A percentile compares a stretch with the other conserved stretches of the same genome.
Evolutionary conservation across 768 basidiomycete species (phyloP).

Genomic region (Pleurotus tuber-regium): DNA sequence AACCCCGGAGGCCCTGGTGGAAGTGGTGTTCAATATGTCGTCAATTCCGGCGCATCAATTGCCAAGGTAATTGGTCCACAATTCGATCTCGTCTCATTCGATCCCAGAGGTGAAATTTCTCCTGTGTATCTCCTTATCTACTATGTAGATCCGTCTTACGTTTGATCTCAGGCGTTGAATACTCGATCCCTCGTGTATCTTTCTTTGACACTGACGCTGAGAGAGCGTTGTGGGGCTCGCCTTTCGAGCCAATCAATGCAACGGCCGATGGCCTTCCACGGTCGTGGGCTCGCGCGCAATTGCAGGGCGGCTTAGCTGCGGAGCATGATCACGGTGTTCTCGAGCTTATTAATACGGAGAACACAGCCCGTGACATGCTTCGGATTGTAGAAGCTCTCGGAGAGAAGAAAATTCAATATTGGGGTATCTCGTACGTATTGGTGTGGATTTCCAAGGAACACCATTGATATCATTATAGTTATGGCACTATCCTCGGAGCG

Average conservation of each 20-base stretch:
- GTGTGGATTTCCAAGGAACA: too few species aligned
- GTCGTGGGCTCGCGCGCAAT: constrained; percentile 29
- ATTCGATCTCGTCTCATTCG: constrained; percentile 46
- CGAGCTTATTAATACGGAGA: constrained; percentile 32
- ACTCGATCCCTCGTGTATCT: constrained; percentile 29
- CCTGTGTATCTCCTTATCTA: neutral
- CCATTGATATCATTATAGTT: too few species aligned
- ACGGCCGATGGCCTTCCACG: constrained; percentile 23
- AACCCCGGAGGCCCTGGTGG: constrained; percentile 49
- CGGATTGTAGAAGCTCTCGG: constrained; percentile 31
- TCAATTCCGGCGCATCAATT: constrained; percentile 21
- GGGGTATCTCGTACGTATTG: constrained; percentile 24
- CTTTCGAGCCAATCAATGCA: constrained; percentile 19
- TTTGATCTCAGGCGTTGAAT: constrained; percentile 26
- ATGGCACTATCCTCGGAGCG: constrained; percentile 23
- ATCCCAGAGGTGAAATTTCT: constrained; percentile 45
- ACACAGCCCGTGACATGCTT: constrained; percentile 37
- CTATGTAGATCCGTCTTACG: neutral
- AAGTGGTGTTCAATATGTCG: constrained; percentile 33
- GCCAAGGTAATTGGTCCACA: constrained; percentile 33
- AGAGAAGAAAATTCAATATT: constrained; percentile 30
- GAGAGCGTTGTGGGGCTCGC: constrained; percentile 22
- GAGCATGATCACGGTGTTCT: constrained; percentile 23
- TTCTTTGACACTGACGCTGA: constrained; percentile 36
- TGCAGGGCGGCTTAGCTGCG: constrained; percentile 29